Evolutionary conservation across 805 yeast species (phyloP), one percentile per base, ranked within the genome.

Genomic region (Candida glaebosa): DNA sequence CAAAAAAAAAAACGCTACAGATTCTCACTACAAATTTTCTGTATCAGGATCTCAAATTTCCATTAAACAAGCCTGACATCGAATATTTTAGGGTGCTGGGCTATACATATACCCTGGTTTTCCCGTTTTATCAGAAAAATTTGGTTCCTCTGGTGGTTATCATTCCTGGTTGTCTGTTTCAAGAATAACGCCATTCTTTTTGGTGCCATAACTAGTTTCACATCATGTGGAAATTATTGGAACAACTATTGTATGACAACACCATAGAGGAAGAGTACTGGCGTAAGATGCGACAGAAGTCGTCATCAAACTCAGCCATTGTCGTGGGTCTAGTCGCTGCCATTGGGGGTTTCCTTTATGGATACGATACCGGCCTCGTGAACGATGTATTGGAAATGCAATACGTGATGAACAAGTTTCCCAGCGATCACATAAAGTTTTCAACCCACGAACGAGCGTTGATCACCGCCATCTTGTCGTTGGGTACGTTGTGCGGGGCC

Each of bases 271-370:
- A 64, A 44, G 71, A 65, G 41, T 57, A 62, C 44, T 57, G 59
- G 48, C 54, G 57, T 22, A 64, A 65, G 46, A 56, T 66, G 53
- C 68, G 69, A 40, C 70, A 65, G 54, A 63, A 69, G 48, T 61
- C 77, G 15, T 78, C 87, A 0, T 71, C 81, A 2, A 62, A 71
- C 34, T 79, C 82, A 73, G 87, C 95, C 3, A 60, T 85, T 25
- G 65, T 76, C 6, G 90, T 88, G 3, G 96, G 95, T 44, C 56
- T 78, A 17, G 81, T 87, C 45, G 91, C 93, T 8, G 95, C 96
- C 10, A 76, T 86, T n/a, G 96, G 96, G 19, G 96, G 96, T 0
- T 85, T 88, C 57, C 67, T 88, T 32, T 88, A 84, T 57, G 96
- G 96, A 1, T 89, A 86, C 57, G 96, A 88, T 60, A 88, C 96